phyloP scores from a whole-genome alignment of 257 asterid species.

The Fraxinus americana region DNA sequence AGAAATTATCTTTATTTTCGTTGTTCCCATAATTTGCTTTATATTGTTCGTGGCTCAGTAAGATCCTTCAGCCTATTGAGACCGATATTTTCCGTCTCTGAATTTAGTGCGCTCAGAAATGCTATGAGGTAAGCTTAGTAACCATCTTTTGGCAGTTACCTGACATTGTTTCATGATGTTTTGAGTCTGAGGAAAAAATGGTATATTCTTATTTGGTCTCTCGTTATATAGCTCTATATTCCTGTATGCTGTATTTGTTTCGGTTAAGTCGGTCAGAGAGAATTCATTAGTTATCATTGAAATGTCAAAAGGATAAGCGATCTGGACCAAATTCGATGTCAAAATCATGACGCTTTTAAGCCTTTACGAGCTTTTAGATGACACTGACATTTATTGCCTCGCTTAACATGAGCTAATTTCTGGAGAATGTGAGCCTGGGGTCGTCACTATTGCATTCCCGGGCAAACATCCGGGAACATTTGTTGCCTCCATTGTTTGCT shows the following conservation, averaged over 20 bases:
- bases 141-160: background rate
- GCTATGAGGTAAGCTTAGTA: background rate
- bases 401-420: too few relatives aligned
- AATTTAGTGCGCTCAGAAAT: background rate
- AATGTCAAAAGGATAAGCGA: background rate
- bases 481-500: background rate
- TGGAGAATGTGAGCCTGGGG: background rate
- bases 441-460: background rate
- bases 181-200: background rate
- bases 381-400: too few relatives aligned
- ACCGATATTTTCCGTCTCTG: background rate
- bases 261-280: background rate
- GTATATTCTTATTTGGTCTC: background rate
- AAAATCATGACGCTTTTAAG: background rate
- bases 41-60: background rate
- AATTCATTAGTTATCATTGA: too few relatives aligned
- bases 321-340: background rate
- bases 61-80: background rate
- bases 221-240: background rate
- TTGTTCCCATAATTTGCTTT: background rate
- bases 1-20: background rate
- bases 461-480: background rate
- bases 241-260: background rate
- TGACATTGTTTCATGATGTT: background rate
- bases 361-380: too few relatives aligned